Conservation (phyloP, 2,329 filamentous ascomycete species). For the Fusarium pseudocircinatum region DNA sequence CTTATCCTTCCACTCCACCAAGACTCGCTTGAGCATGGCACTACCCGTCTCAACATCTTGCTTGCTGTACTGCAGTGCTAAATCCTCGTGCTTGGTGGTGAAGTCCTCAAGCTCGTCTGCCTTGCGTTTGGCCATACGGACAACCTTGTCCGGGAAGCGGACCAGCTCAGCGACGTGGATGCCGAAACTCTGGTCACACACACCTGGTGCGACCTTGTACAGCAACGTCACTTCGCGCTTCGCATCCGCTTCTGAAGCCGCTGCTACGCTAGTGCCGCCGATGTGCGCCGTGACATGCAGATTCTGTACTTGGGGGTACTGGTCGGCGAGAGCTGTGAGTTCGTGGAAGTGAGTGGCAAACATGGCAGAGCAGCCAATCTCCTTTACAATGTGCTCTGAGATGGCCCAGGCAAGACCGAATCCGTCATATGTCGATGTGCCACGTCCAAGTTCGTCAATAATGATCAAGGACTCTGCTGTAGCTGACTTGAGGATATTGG, state of each 20-base stretch:
- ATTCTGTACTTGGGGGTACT: conserved; percentile 88
- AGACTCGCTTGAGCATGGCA: conserved; percentile 81
- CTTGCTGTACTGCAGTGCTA: conserved; percentile 73
- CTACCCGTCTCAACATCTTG: conserved; percentile 92
- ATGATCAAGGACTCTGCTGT: conserved; percentile 97
- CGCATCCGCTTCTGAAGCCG: conserved; percentile 47
- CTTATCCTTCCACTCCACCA: conserved; percentile 87
- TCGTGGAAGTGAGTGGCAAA: conserved; percentile 99
- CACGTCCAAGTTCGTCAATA: conserved; percentile 95
- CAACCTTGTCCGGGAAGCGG: conserved; percentile 94
- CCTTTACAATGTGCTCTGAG: conserved; percentile 94
- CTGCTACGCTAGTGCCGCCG: conserved; percentile 57
- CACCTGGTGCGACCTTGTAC: conserved; percentile 94
- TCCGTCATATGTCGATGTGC: conserved; percentile 97
- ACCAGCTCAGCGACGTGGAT: conserved; percentile 98
- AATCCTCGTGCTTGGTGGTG: conserved; percentile 76
- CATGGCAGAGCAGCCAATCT: conserved; percentile 92
- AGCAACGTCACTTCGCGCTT: conserved; percentile 91
- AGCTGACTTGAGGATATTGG: conserved; percentile 97
- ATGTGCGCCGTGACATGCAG: conserved; percentile 97
- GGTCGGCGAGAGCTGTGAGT: conserved; percentile 87
- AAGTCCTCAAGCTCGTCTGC: conserved; percentile 99
- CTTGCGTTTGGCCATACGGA: conserved; percentile 99
- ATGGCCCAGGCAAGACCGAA: conserved; percentile 99
- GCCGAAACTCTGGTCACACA: conserved; percentile 97